Conservation (phyloP, 225 moss, liverwort and hornwort species). For the Pseudisothecium myosuroides region DNA sequence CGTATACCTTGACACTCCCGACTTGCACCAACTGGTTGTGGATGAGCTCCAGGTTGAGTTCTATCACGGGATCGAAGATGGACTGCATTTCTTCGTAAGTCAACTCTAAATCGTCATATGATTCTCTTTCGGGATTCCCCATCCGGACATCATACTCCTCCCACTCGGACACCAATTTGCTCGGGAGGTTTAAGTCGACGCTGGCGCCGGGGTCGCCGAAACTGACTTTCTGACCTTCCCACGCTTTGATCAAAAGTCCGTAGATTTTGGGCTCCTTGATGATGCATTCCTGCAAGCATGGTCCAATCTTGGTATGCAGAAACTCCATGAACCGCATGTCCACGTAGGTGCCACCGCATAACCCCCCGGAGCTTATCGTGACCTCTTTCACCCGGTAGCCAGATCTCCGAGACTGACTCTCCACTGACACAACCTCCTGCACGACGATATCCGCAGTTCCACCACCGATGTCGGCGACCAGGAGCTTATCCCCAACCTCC, state of each 20-base stretch:
- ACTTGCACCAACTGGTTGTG: conserved; percentile 6
- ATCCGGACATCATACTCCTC: not conserved
- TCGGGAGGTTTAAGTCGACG: not conserved
- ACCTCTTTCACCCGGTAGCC: conserved; percentile 30
- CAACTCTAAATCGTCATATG: conserved; percentile 26
- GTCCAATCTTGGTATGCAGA: conserved; percentile 24
- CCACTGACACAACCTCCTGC: conserved; percentile 22
- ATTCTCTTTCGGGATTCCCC: not conserved
- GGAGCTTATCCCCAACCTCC: conserved; percentile 31
- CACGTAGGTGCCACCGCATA: conserved; percentile 45
- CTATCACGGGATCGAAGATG: conserved; percentile 38
- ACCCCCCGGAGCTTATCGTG: conserved; percentile 25
- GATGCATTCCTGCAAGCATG: conserved; percentile 28
- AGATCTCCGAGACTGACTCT: not conserved
- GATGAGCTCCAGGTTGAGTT: conserved; percentile 24
- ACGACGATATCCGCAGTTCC: conserved; percentile 41
- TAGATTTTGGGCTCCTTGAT: not conserved
- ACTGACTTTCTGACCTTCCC: conserved; percentile 8
- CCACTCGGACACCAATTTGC: conserved; percentile 13
- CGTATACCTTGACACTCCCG: not conserved
- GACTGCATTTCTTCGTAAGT: conserved; percentile 14
- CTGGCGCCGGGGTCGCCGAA: conserved; percentile 11
- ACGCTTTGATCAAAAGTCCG: not conserved
- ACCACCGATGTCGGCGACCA: conserved; percentile 56
- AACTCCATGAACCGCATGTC: conserved; percentile 20